These are phyloP conservation scores for Saccharomycopsis capsularis DNA, from an alignment of 805 yeast species.

Conservation along the genomic window DNA sequence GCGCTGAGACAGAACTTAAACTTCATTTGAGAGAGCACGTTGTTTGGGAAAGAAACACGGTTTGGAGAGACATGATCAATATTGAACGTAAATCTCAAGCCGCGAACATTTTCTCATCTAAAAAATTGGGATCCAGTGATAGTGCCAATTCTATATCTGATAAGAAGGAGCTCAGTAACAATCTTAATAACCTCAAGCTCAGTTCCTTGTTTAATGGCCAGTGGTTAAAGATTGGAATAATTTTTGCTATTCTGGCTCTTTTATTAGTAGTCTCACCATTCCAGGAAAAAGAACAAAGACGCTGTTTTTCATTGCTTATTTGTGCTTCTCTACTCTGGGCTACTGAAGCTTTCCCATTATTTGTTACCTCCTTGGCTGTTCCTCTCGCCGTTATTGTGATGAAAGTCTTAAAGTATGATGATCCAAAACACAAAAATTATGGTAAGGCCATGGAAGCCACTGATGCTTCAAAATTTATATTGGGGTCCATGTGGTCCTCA, in stretches of 20 bases:
- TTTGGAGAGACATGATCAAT: constrained; percentile 95
- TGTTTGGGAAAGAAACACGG: constrained; percentile 96
- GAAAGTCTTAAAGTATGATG: constrained; percentile 52
- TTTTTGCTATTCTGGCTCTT: constrained; percentile 34
- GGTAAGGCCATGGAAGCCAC: constrained; percentile 50
- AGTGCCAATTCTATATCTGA: not conserved
- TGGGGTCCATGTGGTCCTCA: constrained; percentile 91
- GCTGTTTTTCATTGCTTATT: constrained; percentile 78
- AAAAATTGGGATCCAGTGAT: not conserved
- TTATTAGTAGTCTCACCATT: constrained; percentile 48
- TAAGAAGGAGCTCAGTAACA: not conserved
- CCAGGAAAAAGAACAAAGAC: constrained; percentile 47
- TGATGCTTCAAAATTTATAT: constrained; percentile 65
- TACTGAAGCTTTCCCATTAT: constrained; percentile 87
- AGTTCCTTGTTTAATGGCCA: constrained; percentile 8
- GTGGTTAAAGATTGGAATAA: constrained; percentile 1
- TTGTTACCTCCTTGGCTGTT: constrained; percentile 77
- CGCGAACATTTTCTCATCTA: constrained; percentile 38
- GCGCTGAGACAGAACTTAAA: constrained; percentile 44
- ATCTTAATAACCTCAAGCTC: not conserved
- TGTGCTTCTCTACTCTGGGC: constrained; percentile 91
- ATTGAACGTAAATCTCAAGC: constrained; percentile 82
- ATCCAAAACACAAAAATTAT: constrained; percentile 24
- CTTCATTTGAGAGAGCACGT: constrained; percentile 72
- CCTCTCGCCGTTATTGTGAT: constrained; percentile 76